Conservation (phyloP, 1,284 basidiomycete species). For the Cryptococcus deneoformans region DNA sequence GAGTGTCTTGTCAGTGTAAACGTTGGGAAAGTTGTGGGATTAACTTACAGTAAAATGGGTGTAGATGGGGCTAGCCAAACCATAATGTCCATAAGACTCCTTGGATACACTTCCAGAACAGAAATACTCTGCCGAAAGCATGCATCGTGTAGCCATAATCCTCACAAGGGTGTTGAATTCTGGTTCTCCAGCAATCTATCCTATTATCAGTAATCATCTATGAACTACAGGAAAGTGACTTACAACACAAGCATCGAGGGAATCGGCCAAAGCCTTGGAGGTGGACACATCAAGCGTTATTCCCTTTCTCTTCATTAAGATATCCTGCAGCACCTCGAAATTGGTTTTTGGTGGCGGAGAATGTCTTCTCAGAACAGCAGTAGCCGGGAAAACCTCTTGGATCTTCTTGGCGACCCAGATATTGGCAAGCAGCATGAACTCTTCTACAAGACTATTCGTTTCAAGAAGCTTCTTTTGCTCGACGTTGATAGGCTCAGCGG, state of each 20-base stretch:
- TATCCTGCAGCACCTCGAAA: constrained; percentile 95
- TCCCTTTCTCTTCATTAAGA: constrained; percentile 80
- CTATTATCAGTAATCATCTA: not conserved
- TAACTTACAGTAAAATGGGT: constrained; percentile 81
- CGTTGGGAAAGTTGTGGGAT: not conserved
- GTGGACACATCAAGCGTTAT: constrained; percentile 87
- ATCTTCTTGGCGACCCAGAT: constrained; percentile 90
- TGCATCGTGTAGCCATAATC: constrained; percentile 98
- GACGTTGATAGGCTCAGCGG: constrained; percentile 93
- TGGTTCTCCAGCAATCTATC: constrained; percentile 70
- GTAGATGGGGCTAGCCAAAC: constrained; percentile 93
- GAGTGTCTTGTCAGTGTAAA: not conserved
- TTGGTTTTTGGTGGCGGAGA: constrained; percentile 86
- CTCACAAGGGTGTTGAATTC: constrained; percentile 97
- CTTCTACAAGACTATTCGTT: constrained; percentile 96
- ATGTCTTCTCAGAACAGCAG: constrained; percentile 96
- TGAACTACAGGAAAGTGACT: constrained; percentile 35
- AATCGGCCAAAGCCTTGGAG: constrained; percentile 85
- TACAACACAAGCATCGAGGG: constrained; percentile 83
- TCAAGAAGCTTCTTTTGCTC: constrained; percentile 92
- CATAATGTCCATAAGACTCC: constrained; percentile 95
- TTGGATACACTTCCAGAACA: constrained; percentile 89
- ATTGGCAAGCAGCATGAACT: constrained; percentile 99
- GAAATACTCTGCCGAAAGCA: constrained; percentile 98
- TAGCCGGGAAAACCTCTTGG: constrained; percentile 92